phyloP scores from a whole-genome alignment of 1,139 yeast species.

The Geotrichum phurueaensis region DNA sequence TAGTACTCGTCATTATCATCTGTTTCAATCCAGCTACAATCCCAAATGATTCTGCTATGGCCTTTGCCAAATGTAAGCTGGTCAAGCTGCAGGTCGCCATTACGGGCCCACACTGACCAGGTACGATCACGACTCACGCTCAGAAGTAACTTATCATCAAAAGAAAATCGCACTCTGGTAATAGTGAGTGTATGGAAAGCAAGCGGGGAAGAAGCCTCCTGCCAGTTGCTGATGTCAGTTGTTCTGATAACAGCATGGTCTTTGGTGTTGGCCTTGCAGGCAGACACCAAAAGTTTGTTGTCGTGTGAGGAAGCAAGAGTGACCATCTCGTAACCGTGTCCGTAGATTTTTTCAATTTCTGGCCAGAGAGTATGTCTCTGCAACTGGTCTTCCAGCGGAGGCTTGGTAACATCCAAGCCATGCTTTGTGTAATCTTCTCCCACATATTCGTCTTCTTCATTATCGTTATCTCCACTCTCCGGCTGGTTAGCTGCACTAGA shows the following conservation, averaged over 20 bases:
- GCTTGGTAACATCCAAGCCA: slow-evolving; percentile 44
- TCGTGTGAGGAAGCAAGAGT: slow-evolving; percentile 68
- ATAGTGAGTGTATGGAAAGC: slow-evolving; percentile 78
- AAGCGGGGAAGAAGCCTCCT: slow-evolving; percentile 45
- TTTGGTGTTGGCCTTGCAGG: slow-evolving; percentile 82
- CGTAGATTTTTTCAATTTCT: slow-evolving; percentile 87
- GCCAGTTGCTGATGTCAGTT: slow-evolving; percentile 61
- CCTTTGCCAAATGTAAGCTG: slow-evolving; percentile 50
- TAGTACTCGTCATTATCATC: slow-evolving; percentile 26
- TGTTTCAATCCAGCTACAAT: slow-evolving; percentile 62
- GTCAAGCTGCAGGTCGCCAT: slow-evolving; percentile 29
- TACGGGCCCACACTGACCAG: slow-evolving; percentile 67
- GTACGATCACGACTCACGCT: slow-evolving; percentile 90
- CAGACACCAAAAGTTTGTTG: slow-evolving; percentile 67
- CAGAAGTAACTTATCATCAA: slow-evolving; percentile 58
- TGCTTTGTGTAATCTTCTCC: slow-evolving; percentile 42
- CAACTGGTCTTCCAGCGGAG: slow-evolving; percentile 83
- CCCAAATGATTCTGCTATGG: slow-evolving; percentile 92
- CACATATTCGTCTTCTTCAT: slow-evolving; percentile 33
- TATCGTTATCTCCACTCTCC: slow-evolving; percentile 15
- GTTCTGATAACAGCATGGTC: slow-evolving; percentile 82
- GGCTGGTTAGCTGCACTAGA: slow-evolving; percentile 20
- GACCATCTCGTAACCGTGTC: slow-evolving; percentile 93
- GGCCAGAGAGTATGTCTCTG: slow-evolving; percentile 94
- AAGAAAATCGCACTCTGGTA: slow-evolving; percentile 74